phyloP scores from a whole-genome alignment of 2,329 filamentous ascomycete species.

The Cadophora sp. region DNA sequence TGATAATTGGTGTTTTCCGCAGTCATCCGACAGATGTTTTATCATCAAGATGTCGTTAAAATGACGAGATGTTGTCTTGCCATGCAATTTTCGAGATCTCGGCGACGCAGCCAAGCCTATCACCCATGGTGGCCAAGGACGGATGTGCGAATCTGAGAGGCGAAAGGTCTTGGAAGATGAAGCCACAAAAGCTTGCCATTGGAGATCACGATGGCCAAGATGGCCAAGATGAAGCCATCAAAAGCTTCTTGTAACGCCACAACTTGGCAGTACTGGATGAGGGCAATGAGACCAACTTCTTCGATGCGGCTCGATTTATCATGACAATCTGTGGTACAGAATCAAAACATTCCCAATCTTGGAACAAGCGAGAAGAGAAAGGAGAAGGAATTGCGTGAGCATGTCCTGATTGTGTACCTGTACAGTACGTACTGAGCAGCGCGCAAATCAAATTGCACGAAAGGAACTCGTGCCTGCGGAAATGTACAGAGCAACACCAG shows the following conservation, averaged over 20 bases:
- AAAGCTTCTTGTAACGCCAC: constrained; percentile 10
- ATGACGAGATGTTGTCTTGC: not conserved
- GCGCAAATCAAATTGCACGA: too few relatives aligned
- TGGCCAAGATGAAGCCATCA: not conserved
- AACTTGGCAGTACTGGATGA: not conserved
- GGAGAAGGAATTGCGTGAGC: too few relatives aligned
- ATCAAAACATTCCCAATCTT: too few relatives aligned
- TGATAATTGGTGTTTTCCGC: not conserved
- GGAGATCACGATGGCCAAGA: not conserved
- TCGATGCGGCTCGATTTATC: too few relatives aligned
- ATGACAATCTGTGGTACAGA: too few relatives aligned
- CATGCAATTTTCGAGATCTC: not conserved
- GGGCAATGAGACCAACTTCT: not conserved
- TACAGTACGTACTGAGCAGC: too few relatives aligned
- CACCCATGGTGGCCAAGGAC: constrained; percentile 8
- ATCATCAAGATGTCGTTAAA: not conserved
- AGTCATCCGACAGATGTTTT: not conserved
- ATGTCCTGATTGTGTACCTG: too few relatives aligned
- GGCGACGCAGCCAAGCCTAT: not conserved
- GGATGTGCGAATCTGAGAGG: not conserved
- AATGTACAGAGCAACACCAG: too few relatives aligned
- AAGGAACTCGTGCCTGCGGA: too few relatives aligned
- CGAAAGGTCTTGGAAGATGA: not conserved
- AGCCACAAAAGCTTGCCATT: constrained; percentile 9
- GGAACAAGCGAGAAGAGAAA: too few relatives aligned